A percentile compares a stretch with the other conserved stretches of the same genome.
Conservation (phyloP, 352 stramenopile species). For the Globisporangium viniferum region DNA sequence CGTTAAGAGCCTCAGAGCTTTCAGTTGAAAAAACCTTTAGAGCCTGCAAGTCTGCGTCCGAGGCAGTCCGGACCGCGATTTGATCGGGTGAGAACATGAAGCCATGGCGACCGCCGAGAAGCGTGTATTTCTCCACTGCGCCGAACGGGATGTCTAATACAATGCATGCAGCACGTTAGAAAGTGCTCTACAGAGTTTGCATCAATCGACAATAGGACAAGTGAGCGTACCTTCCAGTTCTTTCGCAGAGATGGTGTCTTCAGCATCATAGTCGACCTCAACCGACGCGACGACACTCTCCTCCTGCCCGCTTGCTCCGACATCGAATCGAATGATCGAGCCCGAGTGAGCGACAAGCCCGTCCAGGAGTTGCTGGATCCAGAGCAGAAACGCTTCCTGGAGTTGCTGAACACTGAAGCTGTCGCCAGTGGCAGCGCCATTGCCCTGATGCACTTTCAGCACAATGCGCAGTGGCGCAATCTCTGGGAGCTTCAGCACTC, state of each 20-base stretch:
- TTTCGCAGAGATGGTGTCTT: slow-evolving; percentile 35
- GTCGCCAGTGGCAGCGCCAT: neutral
- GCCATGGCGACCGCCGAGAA: slow-evolving; percentile 37
- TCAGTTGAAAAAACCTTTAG: slow-evolving; percentile 22
- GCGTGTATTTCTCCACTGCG: slow-evolving; percentile 53
- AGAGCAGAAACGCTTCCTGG: slow-evolving; percentile 34
- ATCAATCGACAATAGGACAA: neutral
- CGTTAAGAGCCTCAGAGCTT: slow-evolving; percentile 4
- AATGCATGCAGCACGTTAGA: neutral
- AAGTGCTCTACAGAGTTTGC: neutral
- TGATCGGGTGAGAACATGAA: slow-evolving; percentile 27
- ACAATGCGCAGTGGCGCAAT: slow-evolving; percentile 28
- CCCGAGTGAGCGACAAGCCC: slow-evolving; percentile 30
- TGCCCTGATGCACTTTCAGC: slow-evolving; percentile 21
- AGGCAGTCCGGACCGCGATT: slow-evolving; percentile 32
- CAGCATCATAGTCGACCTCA: slow-evolving; percentile 41
- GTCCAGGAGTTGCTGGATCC: slow-evolving; percentile 18
- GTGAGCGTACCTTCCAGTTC: slow-evolving; percentile 42
- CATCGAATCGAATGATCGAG: slow-evolving; percentile 23
- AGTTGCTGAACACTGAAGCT: slow-evolving; percentile 12
- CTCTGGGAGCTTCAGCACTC: slow-evolving; percentile 54
- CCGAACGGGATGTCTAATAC: slow-evolving; percentile 46
- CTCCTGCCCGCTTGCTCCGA: slow-evolving; percentile 10
- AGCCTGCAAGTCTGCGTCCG: slow-evolving; percentile 19
- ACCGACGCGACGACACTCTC: slow-evolving; percentile 25